Evolutionary conservation across 2,329 filamentous ascomycete genomes (phyloP), one percentile per base, ranked within the genome.

Genomic region (Plectosphaerella plurivora): DNA sequence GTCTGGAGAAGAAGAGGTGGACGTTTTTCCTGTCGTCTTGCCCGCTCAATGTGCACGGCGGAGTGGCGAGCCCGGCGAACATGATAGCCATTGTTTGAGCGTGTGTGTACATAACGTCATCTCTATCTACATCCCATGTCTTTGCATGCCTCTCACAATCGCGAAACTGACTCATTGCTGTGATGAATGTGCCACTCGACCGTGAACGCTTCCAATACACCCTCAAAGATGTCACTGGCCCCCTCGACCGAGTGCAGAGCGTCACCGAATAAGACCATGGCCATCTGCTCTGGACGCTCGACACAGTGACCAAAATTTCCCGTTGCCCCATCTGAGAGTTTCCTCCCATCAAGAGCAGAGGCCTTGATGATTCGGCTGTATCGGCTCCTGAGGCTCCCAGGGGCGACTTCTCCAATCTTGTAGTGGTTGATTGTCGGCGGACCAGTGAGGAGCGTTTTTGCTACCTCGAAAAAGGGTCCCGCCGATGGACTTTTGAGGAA

Each of bases 11-110:
- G 28, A 37, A 37, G 12, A 25, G 28, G 25, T 48, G 46, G 46
- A 48, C 33, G 10, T 48, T 48, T 8, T 48, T 48, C 33, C 33
- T 48, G 33, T 37, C 46, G 8, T 48, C 46, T 16, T 48, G 46
- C 20, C 46, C 46, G 18, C 46, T 48, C 16, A 48, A 48, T 10
- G 46, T 48, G 3, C 18, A 37, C 8, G 46, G 46, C 4, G 46
- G 46, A 7, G 46, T 48, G 11, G 46, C 46, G 18, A 48, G 46
- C 33, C 46, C 46, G 28, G 46, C 46, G 3, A 48, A 48, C 33
- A 48, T 48, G 46, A 48, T 48, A 5, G 46, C 46, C 35, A 14
- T 48, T 11, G 46, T 48, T 5, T 48, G 35, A 18, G 18, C 14
- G 16, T n/a, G 14, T n/a, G 12, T n/a, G 14, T 18, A 3, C 12